Percentiles rank a stretch among this genome's conserved stretches.
phyloP scores from a whole-genome alignment of 768 basidiomycete species.

The Termitomyces sp. region DNA sequence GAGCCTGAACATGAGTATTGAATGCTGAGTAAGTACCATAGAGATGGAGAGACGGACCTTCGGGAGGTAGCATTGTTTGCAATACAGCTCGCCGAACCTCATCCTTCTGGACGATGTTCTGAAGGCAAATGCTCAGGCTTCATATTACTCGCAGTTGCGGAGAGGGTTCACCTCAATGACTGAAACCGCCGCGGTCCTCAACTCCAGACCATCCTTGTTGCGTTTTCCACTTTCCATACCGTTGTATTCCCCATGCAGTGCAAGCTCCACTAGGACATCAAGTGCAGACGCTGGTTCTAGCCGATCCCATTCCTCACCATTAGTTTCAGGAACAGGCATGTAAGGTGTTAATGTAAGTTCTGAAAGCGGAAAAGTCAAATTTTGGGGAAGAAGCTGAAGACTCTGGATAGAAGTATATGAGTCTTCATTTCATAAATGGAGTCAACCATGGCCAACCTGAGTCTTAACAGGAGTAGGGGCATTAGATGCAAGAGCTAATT shows the following conservation, averaged over 20 bases:
- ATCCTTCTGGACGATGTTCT: constrained; percentile 77
- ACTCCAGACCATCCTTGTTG: constrained; percentile 60
- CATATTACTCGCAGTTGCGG: background rate
- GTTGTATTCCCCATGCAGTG: constrained; percentile 85
- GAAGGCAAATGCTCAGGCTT: constrained; percentile 4
- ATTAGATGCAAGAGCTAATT: constrained; percentile 90
- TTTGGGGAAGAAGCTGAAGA: constrained; percentile 42
- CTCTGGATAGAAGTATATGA: constrained; percentile 18
- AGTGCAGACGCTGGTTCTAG: constrained; percentile 76
- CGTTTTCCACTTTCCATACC: constrained; percentile 55
- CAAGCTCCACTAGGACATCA: constrained; percentile 75
- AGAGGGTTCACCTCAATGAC: constrained; percentile 69
- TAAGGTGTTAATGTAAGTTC: constrained; percentile 66
- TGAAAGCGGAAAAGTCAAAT: constrained; percentile 55
- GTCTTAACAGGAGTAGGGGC: constrained; percentile 84
- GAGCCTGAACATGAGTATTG: constrained; percentile 15
- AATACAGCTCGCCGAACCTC: constrained; percentile 65
- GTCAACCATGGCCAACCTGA: constrained; percentile 43
- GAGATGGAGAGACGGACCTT: constrained; percentile 22
- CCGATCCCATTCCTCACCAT: constrained; percentile 92
- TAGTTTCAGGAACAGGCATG: constrained; percentile 72
- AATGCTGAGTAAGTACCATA: background rate
- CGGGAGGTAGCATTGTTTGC: constrained; percentile 63
- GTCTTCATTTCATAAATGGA: background rate
- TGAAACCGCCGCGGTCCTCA: constrained; percentile 69